Percentiles rank a stretch among this genome's conserved stretches.
phyloP scores from a whole-genome alignment of 352 stramenopile genomes.

The Lagenidium giganteum region DNA sequence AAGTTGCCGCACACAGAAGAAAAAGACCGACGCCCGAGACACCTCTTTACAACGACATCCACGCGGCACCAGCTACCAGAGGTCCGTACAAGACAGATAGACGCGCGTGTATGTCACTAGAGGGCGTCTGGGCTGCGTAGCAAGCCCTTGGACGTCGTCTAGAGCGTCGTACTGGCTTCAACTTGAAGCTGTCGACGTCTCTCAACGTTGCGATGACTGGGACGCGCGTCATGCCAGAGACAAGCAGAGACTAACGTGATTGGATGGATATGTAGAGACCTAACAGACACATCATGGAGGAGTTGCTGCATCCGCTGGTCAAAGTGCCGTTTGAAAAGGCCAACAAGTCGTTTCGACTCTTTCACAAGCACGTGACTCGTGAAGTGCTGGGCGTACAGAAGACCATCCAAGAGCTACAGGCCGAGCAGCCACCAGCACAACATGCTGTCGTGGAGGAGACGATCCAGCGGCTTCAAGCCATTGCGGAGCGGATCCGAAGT shows the following conservation, averaged over 20 bases:
- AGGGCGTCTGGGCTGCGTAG: no score
- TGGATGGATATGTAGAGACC: background rate
- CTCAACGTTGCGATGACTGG: background rate
- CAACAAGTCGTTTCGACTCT: conserved; percentile 73
- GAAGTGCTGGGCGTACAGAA: conserved; percentile 46
- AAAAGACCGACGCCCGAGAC: no score
- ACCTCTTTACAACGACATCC: no score
- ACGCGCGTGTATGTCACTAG: no score
- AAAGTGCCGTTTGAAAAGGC: conserved; percentile 70
- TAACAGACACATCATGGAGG: conserved; percentile 13
- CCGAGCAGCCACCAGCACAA: conserved; percentile 55
- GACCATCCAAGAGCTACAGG: conserved; percentile 40
- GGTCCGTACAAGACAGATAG: no score
- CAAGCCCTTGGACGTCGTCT: no score
- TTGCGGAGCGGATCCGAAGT: conserved; percentile 35
- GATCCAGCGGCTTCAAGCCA: conserved; percentile 37
- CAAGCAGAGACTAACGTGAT: background rate
- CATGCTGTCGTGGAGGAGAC: conserved; percentile 50
- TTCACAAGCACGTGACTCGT: conserved; percentile 74
- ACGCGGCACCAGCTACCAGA: no score
- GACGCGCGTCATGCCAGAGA: conserved; percentile 1
- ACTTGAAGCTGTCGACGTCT: background rate
- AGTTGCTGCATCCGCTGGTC: conserved; percentile 67
- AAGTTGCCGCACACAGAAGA: conserved; percentile 9
- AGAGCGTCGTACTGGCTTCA: no score